phyloP scores from a whole-genome alignment of 2,329 filamentous ascomycete species.

The Aspergillaceae sp. region DNA sequence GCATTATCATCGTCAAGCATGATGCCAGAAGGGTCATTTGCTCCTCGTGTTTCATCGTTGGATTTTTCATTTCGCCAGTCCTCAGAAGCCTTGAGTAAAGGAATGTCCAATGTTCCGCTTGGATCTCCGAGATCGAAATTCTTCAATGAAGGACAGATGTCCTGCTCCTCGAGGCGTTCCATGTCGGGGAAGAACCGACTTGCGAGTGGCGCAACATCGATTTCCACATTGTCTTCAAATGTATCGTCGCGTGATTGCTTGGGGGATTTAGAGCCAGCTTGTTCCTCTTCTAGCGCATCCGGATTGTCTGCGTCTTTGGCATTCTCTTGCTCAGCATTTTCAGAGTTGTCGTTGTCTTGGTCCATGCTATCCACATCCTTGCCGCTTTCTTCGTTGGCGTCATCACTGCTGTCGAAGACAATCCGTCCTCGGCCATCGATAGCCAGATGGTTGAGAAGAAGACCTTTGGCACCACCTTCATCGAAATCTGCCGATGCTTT shows the following conservation, averaged over 20 bases:
- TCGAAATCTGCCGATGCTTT: conserved; percentile 98
- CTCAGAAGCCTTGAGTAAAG: conserved; percentile 81
- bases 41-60: conserved; percentile 42
- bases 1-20: conserved; percentile 82
- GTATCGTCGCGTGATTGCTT: conserved; percentile 28
- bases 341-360: conserved; percentile 41
- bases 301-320: conserved; percentile 35
- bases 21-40: conserved; percentile 65
- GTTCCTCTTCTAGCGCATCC: background rate
- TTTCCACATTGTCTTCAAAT: conserved; percentile 54
- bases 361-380: conserved; percentile 29
- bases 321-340: conserved; percentile 29
- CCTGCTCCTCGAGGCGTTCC: conserved; percentile 66
- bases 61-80: conserved; percentile 68
- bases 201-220: conserved; percentile 68
- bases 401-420: conserved; percentile 97
- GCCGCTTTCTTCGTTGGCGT: conserved; percentile 50
- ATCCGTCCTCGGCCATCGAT: conserved; percentile 89
- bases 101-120: conserved; percentile 76
- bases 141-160: conserved; percentile 91
- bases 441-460: conserved; percentile 91
- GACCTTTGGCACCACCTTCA: conserved; percentile 90
- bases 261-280: conserved; percentile 22
- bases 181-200: conserved; percentile 81
- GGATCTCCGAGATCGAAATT: conserved; percentile 85